Base-by-base conservation (phyloP, 768 basidiomycete genomes). In the Hygrophorus pudorinus region DNA sequence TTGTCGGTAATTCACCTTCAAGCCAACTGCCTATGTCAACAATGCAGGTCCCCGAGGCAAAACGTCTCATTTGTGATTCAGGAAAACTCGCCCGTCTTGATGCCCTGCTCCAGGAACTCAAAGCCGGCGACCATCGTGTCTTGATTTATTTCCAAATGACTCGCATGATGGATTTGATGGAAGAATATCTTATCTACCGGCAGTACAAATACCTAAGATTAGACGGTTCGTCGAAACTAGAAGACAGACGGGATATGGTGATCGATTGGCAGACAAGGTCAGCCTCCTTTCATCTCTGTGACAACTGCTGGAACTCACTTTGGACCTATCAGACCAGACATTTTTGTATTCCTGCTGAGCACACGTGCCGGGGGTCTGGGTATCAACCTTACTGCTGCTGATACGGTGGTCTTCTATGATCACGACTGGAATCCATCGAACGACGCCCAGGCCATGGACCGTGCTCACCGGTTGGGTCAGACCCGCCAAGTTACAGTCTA, bases 111-210 rank as follows among this genome's bases (percentile, higher is more conserved):
- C 85, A 88, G 48, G 88, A 94, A 55, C 79, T 99, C 46, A 98
- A 96, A 65, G 73, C 79, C 29, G 85, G 81, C 1, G 93, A 93
- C 49, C 96, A 99, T 63, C 81, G 92, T 37, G 90, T 94, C 11
- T 65, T 99, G 54, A 74, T 99, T 14, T 99, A 98, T 66, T 98
- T 97, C 81, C 96, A 99, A 63, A 99, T 99, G 96, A 98, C 94
- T 10, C 79, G 85, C 47, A 99, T 98, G 96, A 96, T 99, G 83
- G 93, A 97, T 60, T 70, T 98, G 40, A 93, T 98, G 79, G 96
- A 98, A 62, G 96, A 98, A 60, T 99, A 97, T 60, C 72, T 99
- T 48, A 89, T 96, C 46, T 96, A 86, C 65, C 81, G 94, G 2
- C 93, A 97, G 60, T 91, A 91, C 70, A 93, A 91, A 62, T 96